phyloP scores from a whole-genome alignment of 139 green algal species.

The Edaphochlamys debaryana region DNA sequence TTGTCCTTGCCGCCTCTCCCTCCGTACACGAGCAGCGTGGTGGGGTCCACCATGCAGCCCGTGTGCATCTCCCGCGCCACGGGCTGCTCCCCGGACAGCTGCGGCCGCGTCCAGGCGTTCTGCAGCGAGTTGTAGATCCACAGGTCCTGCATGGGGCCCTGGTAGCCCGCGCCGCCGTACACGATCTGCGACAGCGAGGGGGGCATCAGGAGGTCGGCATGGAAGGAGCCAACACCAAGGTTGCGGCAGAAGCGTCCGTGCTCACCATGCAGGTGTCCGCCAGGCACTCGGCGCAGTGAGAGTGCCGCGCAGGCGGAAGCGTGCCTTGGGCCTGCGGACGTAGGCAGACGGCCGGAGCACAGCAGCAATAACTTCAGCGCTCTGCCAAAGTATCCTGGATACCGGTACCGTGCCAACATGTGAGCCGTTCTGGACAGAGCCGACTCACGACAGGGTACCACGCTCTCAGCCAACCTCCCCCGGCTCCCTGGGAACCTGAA shows the following conservation, averaged over 20 bases:
- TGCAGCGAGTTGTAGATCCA: constrained; percentile 70
- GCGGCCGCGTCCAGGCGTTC: constrained; percentile 44
- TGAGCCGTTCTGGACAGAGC: too few relatives aligned
- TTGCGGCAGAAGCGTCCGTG: neutral
- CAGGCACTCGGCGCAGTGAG: constrained; percentile 59
- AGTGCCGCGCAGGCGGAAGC: constrained; percentile 63
- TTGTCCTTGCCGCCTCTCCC: neutral
- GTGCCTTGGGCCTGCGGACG: constrained; percentile 40
- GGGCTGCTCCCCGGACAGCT: constrained; percentile 34
- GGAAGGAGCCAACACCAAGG: neutral
- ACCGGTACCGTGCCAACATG: too few relatives aligned
- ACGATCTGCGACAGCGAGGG: constrained; percentile 52
- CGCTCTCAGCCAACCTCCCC: too few relatives aligned
- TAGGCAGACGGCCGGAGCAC: too few relatives aligned
- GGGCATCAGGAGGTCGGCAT: neutral
- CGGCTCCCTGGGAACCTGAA: too few relatives aligned
- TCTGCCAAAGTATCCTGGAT: too few relatives aligned
- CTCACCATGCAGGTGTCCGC: constrained; percentile 58
- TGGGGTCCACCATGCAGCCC: constrained; percentile 58
- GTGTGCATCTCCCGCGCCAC: constrained; percentile 71
- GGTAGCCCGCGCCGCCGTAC: constrained; percentile 72
- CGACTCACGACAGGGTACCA: too few relatives aligned
- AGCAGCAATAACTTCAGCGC: too few relatives aligned
- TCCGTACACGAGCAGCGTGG: constrained; percentile 68
- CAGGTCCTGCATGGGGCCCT: constrained; percentile 66